These are phyloP conservation scores for Aspergillus wentii DNA, from an alignment of 495 filamentous ascomycete genomes.

Conservation along the genomic window DNA sequence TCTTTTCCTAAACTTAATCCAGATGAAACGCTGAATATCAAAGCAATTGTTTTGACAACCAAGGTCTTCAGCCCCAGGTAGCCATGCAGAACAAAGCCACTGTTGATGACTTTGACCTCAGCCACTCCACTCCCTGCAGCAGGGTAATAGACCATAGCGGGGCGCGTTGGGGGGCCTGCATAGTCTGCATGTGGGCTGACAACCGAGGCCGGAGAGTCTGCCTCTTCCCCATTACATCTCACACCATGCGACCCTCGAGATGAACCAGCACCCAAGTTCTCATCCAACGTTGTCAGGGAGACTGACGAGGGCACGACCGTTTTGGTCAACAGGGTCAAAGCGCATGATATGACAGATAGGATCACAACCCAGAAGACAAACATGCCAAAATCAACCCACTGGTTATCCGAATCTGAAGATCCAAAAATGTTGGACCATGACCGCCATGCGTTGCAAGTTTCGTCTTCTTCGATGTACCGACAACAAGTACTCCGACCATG, in stretches of 20 bases:
- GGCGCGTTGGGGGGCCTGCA: constrained; percentile 27
- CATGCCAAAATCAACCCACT: constrained; percentile 67
- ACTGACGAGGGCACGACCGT: constrained; percentile 88
- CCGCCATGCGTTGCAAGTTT: constrained; percentile 63
- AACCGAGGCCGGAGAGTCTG: constrained; percentile 35
- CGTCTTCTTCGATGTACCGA: constrained; percentile 51
- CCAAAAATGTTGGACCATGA: constrained; percentile 69
- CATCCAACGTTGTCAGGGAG: constrained; percentile 80
- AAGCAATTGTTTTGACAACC: constrained; percentile 74
- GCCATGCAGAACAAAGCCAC: constrained; percentile 94
- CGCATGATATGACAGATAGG: constrained; percentile 71
- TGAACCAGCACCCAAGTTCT: constrained; percentile 56
- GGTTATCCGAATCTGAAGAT: constrained; percentile 45
- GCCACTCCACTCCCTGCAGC: constrained; percentile 95
- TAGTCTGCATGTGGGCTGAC: constrained; percentile 21
- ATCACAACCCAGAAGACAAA: constrained; percentile 66
- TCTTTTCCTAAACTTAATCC: constrained; percentile 94
- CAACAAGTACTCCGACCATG: constrained; percentile 76
- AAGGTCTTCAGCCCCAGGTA: constrained; percentile 90
- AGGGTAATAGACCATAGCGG: constrained; percentile 90
- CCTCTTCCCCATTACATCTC: constrained; percentile 26
- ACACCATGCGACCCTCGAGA: constrained; percentile 34
- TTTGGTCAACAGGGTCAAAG: constrained; percentile 79
- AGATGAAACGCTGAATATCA: constrained; percentile 86
- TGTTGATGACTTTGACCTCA: constrained; percentile 95